These are phyloP conservation scores for Vigna trinervia DNA, from an alignment of 306 rosid genomes.

Conservation along the genomic window DNA sequence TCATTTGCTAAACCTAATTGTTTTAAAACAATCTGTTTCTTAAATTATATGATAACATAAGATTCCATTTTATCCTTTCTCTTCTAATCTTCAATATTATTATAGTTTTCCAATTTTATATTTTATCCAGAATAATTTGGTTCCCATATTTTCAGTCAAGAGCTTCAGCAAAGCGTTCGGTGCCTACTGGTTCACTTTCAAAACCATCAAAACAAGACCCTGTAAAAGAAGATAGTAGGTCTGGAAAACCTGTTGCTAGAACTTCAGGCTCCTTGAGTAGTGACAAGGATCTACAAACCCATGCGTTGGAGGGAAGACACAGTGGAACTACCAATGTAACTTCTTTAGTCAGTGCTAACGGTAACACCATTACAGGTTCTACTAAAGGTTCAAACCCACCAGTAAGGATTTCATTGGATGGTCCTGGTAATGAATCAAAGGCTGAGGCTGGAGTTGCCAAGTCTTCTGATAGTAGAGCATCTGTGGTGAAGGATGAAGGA, in stretches of 20 bases:
- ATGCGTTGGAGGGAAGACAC: constrained; percentile 72
- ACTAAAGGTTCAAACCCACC: constrained; percentile 61
- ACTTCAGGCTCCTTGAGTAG: constrained; percentile 57
- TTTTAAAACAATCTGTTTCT: constrained; percentile 5
- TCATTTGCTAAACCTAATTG: constrained; percentile 5
- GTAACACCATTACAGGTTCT: constrained; percentile 56
- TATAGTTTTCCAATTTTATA: constrained; percentile 1
- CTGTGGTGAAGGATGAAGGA: constrained; percentile 76
- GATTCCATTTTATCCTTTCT: not conserved
- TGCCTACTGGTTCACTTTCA: constrained; percentile 62
- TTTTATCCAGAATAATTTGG: constrained; percentile 26
- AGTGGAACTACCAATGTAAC: constrained; percentile 51
- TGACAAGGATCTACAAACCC: constrained; percentile 70
- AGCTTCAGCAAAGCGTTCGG: constrained; percentile 68
- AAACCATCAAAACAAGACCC: constrained; percentile 81
- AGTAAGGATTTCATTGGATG: constrained; percentile 55
- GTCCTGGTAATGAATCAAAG: constrained; percentile 68
- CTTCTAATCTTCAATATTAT: not conserved
- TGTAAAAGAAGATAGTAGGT: constrained; percentile 78
- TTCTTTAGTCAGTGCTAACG: constrained; percentile 66
- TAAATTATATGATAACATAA: constrained; percentile 8
- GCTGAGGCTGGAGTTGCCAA: constrained; percentile 67
- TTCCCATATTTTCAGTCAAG: constrained; percentile 67
- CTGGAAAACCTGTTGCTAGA: constrained; percentile 73
- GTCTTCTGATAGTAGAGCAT: constrained; percentile 68